These are phyloP conservation scores for Pneumocystis jirovecii DNA, from an alignment of 1,139 yeast species.

Conservation along the genomic window DNA sequence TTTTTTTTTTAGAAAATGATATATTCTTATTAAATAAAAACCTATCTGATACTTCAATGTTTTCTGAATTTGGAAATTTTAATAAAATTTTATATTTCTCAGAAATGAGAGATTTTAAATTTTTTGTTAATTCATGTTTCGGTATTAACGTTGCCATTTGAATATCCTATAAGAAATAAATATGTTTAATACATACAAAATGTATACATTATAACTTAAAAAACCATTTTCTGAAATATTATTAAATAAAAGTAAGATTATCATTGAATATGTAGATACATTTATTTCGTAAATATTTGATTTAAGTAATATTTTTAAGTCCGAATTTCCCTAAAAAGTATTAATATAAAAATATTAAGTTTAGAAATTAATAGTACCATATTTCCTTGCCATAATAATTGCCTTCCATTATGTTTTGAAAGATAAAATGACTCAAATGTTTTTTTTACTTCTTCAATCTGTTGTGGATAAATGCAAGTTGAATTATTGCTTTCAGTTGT, in stretches of 20 bases:
- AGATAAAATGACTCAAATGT: constrained; percentile 39
- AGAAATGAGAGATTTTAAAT: constrained; percentile 72
- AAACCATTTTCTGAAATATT: constrained; percentile 32
- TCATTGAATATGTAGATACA: constrained; percentile 67
- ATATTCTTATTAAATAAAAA: constrained; percentile 61
- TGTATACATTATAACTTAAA: background rate
- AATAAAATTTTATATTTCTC: constrained; percentile 60
- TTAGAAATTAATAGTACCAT: constrained; percentile 12
- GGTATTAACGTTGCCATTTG: constrained; percentile 58
- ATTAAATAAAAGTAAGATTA: constrained; percentile 59
- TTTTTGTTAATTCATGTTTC: constrained; percentile 53
- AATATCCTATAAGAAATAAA: constrained; percentile 45
- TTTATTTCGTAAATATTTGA: constrained; percentile 62
- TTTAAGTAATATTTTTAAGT: constrained; percentile 41
- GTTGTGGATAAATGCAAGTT: constrained; percentile 41
- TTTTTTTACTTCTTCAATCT: constrained; percentile 29
- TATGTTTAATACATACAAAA: background rate
- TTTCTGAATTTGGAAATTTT: constrained; percentile 55
- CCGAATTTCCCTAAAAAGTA: constrained; percentile 48
- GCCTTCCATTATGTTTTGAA: constrained; percentile 56
- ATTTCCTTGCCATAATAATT: constrained; percentile 69
- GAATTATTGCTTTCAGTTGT: constrained; percentile 34
- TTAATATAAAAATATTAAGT: constrained; percentile 32
- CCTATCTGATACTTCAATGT: constrained; percentile 45
- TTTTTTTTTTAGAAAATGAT: constrained; percentile 52